Conservation (phyloP, 306 rosid species). For the Hylodesmum podocarpum region DNA sequence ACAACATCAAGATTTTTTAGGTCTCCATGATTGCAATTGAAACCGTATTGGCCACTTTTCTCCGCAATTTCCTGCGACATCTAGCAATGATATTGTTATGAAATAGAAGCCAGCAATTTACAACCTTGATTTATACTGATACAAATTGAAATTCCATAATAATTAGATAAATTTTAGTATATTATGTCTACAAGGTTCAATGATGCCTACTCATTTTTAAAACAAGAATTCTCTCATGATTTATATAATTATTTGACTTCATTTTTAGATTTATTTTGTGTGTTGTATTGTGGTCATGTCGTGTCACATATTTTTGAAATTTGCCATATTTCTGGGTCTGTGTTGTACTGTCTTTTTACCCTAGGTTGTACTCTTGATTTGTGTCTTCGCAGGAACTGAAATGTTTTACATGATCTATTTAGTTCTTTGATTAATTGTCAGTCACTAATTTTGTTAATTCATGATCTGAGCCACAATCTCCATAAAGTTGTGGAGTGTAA, state of each 20-base stretch:
- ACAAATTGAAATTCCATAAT: not conserved
- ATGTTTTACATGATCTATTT: not conserved
- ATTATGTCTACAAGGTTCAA: not conserved
- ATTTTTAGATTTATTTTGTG: not conserved
- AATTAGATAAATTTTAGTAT: not conserved
- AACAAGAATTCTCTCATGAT: not conserved
- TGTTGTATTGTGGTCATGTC: not conserved
- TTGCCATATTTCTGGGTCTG: not conserved
- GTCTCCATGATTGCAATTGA: not conserved
- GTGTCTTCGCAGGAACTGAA: not conserved
- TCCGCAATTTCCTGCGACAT: not conserved
- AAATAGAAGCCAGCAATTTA: not conserved
- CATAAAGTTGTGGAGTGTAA: not conserved
- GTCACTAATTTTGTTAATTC: not conserved
- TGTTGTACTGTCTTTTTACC: not conserved
- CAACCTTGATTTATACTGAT: not conserved
- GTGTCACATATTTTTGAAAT: not conserved
- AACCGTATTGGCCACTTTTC: not conserved
- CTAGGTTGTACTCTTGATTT: not conserved
- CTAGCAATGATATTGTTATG: not conserved
- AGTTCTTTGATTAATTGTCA: not conserved
- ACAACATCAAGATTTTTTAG: not conserved
- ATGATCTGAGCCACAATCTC: conserved; percentile 9
- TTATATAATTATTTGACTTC: not conserved
- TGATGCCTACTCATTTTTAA: not conserved